Percentiles rank a stretch among this genome's conserved stretches.
phyloP scores from a whole-genome alignment of 768 basidiomycete species.

The Amanita subjunquillea region DNA sequence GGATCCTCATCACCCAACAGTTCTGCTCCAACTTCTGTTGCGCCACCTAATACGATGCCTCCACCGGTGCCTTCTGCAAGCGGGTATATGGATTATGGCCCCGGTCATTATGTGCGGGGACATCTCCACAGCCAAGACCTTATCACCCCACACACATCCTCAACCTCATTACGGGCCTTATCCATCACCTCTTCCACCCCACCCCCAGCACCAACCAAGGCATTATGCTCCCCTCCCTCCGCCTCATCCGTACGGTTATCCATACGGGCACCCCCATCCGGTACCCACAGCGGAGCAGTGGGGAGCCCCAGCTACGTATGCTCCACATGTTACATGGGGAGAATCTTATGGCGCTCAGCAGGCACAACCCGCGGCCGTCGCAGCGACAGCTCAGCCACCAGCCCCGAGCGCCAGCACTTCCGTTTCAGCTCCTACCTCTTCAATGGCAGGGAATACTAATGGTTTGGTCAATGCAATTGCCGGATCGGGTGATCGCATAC shows the following conservation, averaged over 20 bases:
- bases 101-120: background rate
- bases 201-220: conserved; percentile 10
- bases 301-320: conserved; percentile 1
- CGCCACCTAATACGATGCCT: conserved; percentile 5
- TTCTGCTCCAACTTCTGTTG: background rate
- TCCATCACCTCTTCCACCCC: conserved; percentile 7
- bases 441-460: conserved; percentile 10
- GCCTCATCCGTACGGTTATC: conserved; percentile 16
- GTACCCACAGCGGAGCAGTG: conserved; percentile 4
- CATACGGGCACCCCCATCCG: conserved; percentile 14
- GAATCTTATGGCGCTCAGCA: conserved; percentile 9
- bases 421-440: conserved; percentile 13
- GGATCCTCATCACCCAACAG: background rate
- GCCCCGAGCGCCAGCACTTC: conserved; percentile 7
- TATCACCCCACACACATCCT: conserved; percentile 11
- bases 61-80: conserved; percentile 7
- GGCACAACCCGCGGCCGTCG: conserved; percentile 9
- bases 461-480: conserved; percentile 12
- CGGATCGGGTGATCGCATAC: conserved; percentile 31
- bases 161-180: conserved; percentile 8
- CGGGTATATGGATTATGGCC: conserved; percentile 1
- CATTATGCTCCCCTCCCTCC: conserved; percentile 14
- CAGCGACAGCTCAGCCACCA: conserved; percentile 8
- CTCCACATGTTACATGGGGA: conserved; percentile 1
- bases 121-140: conserved; percentile 6